phyloP scores from a whole-genome alignment of 371 early-diverging fungal species.

The Rhizopus arrhizus region DNA sequence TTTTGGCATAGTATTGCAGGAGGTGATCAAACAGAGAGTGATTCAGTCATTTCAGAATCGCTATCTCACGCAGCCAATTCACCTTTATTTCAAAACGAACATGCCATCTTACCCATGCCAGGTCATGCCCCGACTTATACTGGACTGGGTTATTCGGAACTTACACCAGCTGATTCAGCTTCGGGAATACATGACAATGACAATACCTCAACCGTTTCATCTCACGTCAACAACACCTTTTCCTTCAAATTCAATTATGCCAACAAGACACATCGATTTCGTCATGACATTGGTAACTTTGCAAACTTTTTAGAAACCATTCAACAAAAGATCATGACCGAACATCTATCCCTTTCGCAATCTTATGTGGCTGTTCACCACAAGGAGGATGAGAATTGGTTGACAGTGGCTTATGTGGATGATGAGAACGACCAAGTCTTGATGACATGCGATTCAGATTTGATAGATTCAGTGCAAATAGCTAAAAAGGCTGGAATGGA shows the following conservation, averaged over 20 bases:
- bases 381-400: slow-evolving; percentile 35
- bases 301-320: slow-evolving; percentile 54
- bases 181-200: slow-evolving; percentile 37
- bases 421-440: slow-evolving; percentile 86
- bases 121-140: slow-evolving; percentile 32
- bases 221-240: slow-evolving; percentile 44
- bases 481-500: slow-evolving; percentile 72
- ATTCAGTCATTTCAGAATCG: slow-evolving; percentile 51
- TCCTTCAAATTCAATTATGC: slow-evolving; percentile 79
- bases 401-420: slow-evolving; percentile 79
- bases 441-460: slow-evolving; percentile 73
- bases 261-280: slow-evolving; percentile 76
- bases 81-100: slow-evolving; percentile 32
- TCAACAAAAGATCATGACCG: slow-evolving; percentile 36
- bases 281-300: slow-evolving; percentile 53
- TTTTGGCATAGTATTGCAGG: slow-evolving; percentile 52
- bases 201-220: slow-evolving; percentile 26
- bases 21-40: slow-evolving; percentile 53
- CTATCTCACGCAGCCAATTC: slow-evolving; percentile 47
- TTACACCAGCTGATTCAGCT: slow-evolving; percentile 36
- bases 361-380: slow-evolving; percentile 19
- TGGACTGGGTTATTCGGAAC: slow-evolving; percentile 35
- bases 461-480: slow-evolving; percentile 78
- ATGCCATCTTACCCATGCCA: slow-evolving; percentile 22
- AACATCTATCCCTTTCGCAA: slow-evolving; percentile 33